Conservation (phyloP, 2,329 filamentous ascomycete genomes). For the Coniochaeta sp. region DNA sequence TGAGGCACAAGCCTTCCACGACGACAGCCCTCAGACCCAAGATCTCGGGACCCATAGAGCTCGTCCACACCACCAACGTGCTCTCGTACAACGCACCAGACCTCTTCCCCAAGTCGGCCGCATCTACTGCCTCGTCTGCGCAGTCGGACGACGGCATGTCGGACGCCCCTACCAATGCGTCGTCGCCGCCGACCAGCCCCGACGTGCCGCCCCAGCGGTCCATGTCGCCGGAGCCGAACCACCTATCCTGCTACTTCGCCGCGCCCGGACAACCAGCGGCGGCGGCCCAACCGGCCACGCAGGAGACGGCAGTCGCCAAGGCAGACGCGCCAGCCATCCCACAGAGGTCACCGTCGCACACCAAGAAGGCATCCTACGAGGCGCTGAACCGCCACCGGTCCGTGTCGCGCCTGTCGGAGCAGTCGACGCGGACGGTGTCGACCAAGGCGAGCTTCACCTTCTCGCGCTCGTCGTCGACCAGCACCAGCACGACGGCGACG, state of each 20-base stretch:
- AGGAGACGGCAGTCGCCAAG: neutral
- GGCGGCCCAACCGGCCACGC: slow-evolving; percentile 25
- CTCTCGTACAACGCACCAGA: slow-evolving; percentile 92
- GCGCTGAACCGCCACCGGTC: slow-evolving; percentile 46
- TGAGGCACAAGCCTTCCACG: slow-evolving; percentile 72
- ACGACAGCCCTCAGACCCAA: slow-evolving; percentile 70
- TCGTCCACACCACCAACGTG: slow-evolving; percentile 94
- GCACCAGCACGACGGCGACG: slow-evolving; percentile 34
- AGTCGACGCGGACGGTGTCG: slow-evolving; percentile 44
- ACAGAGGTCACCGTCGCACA: slow-evolving; percentile 75
- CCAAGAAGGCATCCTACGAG: slow-evolving; percentile 68
- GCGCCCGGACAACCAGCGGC: slow-evolving; percentile 31
- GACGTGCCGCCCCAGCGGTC: slow-evolving; percentile 47
- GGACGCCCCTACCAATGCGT: slow-evolving; percentile 51
- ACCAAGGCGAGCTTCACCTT: slow-evolving; percentile 50
- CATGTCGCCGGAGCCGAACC: slow-evolving; percentile 55
- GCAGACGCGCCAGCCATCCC: slow-evolving; percentile 62
- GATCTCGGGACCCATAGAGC: slow-evolving; percentile 81
- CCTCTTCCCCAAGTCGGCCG: slow-evolving; percentile 47
- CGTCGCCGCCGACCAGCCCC: slow-evolving; percentile 61
- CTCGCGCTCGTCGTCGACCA: slow-evolving; percentile 50
- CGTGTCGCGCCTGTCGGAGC: slow-evolving; percentile 45
- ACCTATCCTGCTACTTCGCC: slow-evolving; percentile 60
- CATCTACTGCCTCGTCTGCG: slow-evolving; percentile 41
- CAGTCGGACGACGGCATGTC: slow-evolving; percentile 63